Base-by-base conservation (phyloP, 2,329 filamentous ascomycete species). In the Aspergillus sergii region DNA sequence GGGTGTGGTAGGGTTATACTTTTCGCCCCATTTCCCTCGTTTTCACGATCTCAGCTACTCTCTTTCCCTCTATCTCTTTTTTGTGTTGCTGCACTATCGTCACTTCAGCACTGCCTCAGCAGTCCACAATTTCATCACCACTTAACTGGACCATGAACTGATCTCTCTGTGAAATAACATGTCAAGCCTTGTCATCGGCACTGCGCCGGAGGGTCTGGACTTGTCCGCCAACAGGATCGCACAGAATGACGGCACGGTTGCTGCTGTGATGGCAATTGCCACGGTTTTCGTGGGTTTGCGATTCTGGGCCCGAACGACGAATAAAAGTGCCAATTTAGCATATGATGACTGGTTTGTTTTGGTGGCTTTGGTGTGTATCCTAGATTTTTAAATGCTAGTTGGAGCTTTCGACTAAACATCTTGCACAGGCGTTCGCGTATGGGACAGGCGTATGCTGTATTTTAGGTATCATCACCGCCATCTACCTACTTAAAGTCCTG, bases 301-400 rank as follows among this genome's bases (percentile, higher is more conserved):
- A 48, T 59, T 66, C 9, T 62, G 59, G 57, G 60, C 62, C 12
- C 62, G 62, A n/a, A 62, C 45, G 10, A 45, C 21, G n/a, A 60
- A 59, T 34, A 12, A 46, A 5, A 30, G 36, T 59, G 39, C 62
- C 4, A 19, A 19, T 5, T 34, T 63, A 6, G 54, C 59, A 14
- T 62, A 62, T 21, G 64, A 66, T 23, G 64, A 66, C 46, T 66
- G 60, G 62, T 64, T 56, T 43, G 41, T 66, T 14, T 26, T 66
- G 30, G 50, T 46, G 4, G 53, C 62, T 28, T 23, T 66, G 59
- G 64, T 66, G 59, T 16, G 45, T 34, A 3, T 43, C 23, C 7
- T 19, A 19, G 3, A 19, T 23, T n/a, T 12, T 51, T 14, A 2
- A 4, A 34, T 23, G 7, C 0, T 8, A 14, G 10, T n/a, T 21